Evolutionary conservation across 2,329 filamentous ascomycete genomes (phyloP), one percentile per base, ranked within the genome.

Genomic region (Aspergillus sp.): DNA sequence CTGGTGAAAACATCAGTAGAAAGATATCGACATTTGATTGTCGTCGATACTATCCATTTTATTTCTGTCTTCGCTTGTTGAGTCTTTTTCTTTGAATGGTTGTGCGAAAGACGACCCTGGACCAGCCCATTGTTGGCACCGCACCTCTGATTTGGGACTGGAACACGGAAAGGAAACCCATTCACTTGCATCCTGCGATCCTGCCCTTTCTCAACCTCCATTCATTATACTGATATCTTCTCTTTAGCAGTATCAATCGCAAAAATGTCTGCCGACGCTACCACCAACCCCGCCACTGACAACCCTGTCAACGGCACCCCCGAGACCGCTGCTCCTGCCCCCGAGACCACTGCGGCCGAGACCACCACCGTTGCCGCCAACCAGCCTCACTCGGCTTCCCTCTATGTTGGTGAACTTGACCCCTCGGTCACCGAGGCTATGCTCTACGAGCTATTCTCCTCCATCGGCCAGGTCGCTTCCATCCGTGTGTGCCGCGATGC

Each of bases 391-490:
- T 97, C 93, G 46, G 93, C 93, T 57, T 98, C 93, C 51, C 89
- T 98, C 70, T 98, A 98, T 72, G 93, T 98, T 60, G 93, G 93
- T 72, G 93, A 98, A 80, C 89, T 98, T 64, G 93, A 98, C 73
- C 84, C 88, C 62, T 93, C 89, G 53, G 93, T 98, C 71, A 98
- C 93, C 57, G 93, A 98, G 82, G 93, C 93, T 61, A 98, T 98
- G 93, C 90, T 98, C 66, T 98, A 97, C 75, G 93, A 98, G 83
- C 88, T 98, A 56, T 98, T 98, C 82, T 97, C 93, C 52, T 93
- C 94, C 75, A 98, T 98, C 68, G 93, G 93, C 62, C 91, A 95
- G 66, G 93, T 98, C 64, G 93, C 93, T 59, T 98, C 93, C 53
- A 98, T 98, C 74, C 93, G 93, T 82, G 93, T 98, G 71, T 98